Conservation (phyloP, 2,329 filamentous ascomycete species). For the Fusarium stilboides region DNA sequence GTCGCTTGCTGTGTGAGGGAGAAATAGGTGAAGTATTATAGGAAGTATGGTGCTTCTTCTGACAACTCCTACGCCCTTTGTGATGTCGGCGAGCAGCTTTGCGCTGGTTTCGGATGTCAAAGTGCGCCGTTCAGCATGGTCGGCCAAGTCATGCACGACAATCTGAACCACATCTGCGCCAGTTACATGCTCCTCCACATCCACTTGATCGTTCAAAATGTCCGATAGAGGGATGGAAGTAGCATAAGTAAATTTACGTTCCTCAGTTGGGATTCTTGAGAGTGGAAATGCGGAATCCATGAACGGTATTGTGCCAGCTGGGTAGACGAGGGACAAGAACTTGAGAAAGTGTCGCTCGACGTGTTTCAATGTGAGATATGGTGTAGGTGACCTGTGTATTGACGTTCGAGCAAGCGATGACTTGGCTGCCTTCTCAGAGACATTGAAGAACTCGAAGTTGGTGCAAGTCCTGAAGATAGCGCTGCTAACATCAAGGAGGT, state of each 20-base stretch:
- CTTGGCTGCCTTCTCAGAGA: constrained; percentile 69
- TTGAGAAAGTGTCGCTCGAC: constrained; percentile 79
- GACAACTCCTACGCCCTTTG: constrained; percentile 71
- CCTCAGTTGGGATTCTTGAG: constrained; percentile 72
- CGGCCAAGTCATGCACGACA: constrained; percentile 57
- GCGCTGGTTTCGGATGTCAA: constrained; percentile 40
- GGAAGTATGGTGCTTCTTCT: constrained; percentile 74
- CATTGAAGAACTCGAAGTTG: constrained; percentile 84
- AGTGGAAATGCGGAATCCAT: constrained; percentile 77
- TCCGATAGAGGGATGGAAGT: constrained; percentile 73
- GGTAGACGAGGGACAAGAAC: constrained; percentile 74
- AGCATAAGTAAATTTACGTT: constrained; percentile 76
- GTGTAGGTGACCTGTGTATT: constrained; percentile 61
- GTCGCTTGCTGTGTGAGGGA: constrained; percentile 47
- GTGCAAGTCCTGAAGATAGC: constrained; percentile 76
- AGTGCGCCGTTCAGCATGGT: constrained; percentile 30
- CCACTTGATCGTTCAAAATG: constrained; percentile 66
- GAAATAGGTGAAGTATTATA: constrained; percentile 68
- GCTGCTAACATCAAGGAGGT: constrained; percentile 70
- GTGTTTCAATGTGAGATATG: constrained; percentile 77
- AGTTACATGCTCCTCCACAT: constrained; percentile 76
- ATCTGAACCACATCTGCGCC: constrained; percentile 78
- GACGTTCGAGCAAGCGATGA: constrained; percentile 32
- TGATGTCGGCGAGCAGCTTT: constrained; percentile 66
- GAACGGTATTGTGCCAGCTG: constrained; percentile 68